Conservation (phyloP, 768 basidiomycete genomes). For the Suillus paluster region DNA sequence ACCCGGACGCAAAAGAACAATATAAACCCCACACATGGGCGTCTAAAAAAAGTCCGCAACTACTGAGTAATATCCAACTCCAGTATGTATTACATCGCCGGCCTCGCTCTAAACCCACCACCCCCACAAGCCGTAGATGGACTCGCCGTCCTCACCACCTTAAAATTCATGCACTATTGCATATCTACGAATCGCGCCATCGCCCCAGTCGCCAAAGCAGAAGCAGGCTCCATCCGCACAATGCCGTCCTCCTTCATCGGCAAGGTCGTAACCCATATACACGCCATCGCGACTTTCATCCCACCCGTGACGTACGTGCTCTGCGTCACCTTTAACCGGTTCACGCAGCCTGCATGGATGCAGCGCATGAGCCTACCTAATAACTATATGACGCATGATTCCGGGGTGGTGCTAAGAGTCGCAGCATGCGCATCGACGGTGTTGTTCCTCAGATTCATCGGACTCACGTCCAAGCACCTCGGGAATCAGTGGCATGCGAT, state of each 20-base stretch:
- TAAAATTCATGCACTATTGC: constrained; percentile 24
- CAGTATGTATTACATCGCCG: constrained; percentile 28
- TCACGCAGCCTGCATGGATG: constrained; percentile 44
- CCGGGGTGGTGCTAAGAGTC: constrained; percentile 29
- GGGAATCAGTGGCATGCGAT: constrained; percentile 37
- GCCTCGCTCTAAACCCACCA: constrained; percentile 20
- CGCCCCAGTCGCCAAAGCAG: constrained; percentile 10
- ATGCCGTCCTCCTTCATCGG: constrained; percentile 23
- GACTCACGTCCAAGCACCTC: constrained; percentile 20
- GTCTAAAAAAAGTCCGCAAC: too few species aligned
- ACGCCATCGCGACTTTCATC: constrained; percentile 24
- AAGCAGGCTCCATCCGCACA: constrained; percentile 22
- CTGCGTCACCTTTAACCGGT: constrained; percentile 30
- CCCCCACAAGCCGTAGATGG: constrained; percentile 26
- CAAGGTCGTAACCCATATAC: constrained; percentile 33
- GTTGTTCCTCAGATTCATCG: constrained; percentile 18
- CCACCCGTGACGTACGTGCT: constrained; percentile 34
- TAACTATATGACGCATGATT: constrained; percentile 23
- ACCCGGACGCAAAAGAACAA: too few species aligned
- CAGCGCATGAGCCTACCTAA: constrained; percentile 28
- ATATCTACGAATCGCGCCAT: background rate
- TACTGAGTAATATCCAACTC: too few species aligned
- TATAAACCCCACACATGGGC: too few species aligned
- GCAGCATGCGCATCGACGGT: constrained; percentile 31
- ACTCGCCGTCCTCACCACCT: constrained; percentile 28